A percentile compares a stretch with the other conserved stretches of the same genome.
Conservation (phyloP, 2,329 filamentous ascomycete genomes). For the Arthrobotrys megalospora region DNA sequence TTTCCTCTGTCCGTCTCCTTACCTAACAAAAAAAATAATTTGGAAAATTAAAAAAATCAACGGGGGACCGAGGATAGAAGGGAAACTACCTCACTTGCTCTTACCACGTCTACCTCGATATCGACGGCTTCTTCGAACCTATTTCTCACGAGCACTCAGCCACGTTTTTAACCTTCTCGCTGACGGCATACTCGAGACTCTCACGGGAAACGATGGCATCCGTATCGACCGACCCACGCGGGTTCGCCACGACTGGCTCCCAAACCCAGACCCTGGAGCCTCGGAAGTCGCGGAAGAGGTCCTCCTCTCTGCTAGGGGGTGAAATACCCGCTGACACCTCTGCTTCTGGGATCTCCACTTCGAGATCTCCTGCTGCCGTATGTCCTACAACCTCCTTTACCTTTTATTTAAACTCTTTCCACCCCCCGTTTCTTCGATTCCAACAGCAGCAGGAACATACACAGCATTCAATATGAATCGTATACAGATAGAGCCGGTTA, state of each 20-base stretch:
- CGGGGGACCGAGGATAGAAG: background rate
- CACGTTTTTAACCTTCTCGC: slow-evolving; percentile 35
- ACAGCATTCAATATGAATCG: slow-evolving; percentile 37
- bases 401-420: background rate
- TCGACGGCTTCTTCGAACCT: slow-evolving; percentile 3
- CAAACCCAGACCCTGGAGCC: slow-evolving; percentile 58
- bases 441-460: slow-evolving; percentile 9
- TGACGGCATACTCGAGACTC: slow-evolving; percentile 3
- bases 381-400: slow-evolving; percentile 22
- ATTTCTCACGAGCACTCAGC: slow-evolving; percentile 8
- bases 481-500: slow-evolving; percentile 19
- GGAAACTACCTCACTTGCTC: slow-evolving; percentile 9
- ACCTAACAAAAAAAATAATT: slow-evolving; percentile 12
- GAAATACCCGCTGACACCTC: slow-evolving; percentile 64
- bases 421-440: slow-evolving; percentile 1
- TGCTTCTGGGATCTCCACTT: slow-evolving; percentile 63
- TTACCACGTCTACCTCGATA: background rate
- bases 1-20: slow-evolving; percentile 25
- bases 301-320: slow-evolving; percentile 62
- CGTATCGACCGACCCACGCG: slow-evolving; percentile 48
- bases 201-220: slow-evolving; percentile 42
- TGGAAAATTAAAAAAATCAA: slow-evolving; percentile 6
- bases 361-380: slow-evolving; percentile 64
- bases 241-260: slow-evolving; percentile 43
- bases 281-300: slow-evolving; percentile 61